Evolutionary conservation across 192 early-diverging fungal genomes (phyloP).

Genomic region (Rhizoclosmatium globosum): DNA sequence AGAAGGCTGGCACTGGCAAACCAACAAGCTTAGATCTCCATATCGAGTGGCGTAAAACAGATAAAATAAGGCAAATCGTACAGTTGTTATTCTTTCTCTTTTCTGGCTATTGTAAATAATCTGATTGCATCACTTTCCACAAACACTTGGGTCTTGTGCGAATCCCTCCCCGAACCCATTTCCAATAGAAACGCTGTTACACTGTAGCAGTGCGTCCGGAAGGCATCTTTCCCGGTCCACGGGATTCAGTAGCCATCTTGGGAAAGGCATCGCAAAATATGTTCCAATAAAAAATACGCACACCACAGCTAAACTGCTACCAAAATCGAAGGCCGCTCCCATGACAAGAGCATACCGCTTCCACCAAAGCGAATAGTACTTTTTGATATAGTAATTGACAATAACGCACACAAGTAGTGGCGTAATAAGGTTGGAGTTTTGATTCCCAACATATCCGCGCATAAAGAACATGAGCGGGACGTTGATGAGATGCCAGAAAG

Average conservation of each 20-base stretch:
- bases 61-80: too few species aligned
- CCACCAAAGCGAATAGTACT: conserved; percentile 64
- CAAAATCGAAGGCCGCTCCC: conserved; percentile 66
- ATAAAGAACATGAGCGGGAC: conserved; percentile 21
- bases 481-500: conserved; percentile 30
- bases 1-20: too few species aligned
- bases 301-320: conserved; percentile 48
- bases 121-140: too few species aligned
- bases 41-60: too few species aligned
- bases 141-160: too few species aligned
- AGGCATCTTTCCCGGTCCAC: conserved; percentile 6
- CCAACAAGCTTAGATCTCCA: too few species aligned
- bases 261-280: neutral
- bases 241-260: conserved; percentile 1
- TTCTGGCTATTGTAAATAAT: too few species aligned
- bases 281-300: conserved; percentile 21
- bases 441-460: neutral
- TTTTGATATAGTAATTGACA: conserved; percentile 31
- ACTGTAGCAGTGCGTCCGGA: conserved; percentile 2
- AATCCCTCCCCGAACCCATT: neutral
- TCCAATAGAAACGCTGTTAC: neutral
- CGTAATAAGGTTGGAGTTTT: conserved; percentile 3
- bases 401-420: neutral
- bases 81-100: too few species aligned
- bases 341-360: conserved; percentile 73